Percentiles rank a stretch among this genome's conserved stretches.
Conservation (phyloP, 108 stramenopile species). For the Skeletonema tropicum region DNA sequence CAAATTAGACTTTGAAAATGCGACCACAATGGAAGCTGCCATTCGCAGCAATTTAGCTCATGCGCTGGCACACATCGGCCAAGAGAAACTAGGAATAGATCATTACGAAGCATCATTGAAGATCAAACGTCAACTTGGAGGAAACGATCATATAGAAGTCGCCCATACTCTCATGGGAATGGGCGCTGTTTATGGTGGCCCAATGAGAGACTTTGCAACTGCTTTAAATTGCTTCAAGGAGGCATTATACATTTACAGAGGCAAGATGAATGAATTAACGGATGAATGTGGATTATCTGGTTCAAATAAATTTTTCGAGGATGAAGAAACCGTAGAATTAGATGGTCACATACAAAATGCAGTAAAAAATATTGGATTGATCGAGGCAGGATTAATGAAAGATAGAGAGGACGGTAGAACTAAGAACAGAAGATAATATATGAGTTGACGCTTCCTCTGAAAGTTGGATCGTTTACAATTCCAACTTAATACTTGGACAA, state of each 20-base stretch:
- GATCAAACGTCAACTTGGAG: slow-evolving; percentile 44
- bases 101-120: slow-evolving; percentile 37
- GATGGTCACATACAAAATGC: slow-evolving; percentile 29
- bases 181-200: slow-evolving; percentile 41
- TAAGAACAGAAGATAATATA: background rate
- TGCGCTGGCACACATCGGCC: slow-evolving; percentile 28
- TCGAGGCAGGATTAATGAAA: slow-evolving; percentile 38
- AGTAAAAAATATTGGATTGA: slow-evolving; percentile 39
- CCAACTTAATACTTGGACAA: no score
- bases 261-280: slow-evolving; percentile 18
- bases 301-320: slow-evolving; percentile 14
- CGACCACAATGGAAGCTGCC: slow-evolving; percentile 42
- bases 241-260: slow-evolving; percentile 39
- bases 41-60: slow-evolving; percentile 34
- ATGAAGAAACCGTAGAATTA: slow-evolving; percentile 17
- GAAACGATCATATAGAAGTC: slow-evolving; percentile 39
- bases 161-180: slow-evolving; percentile 44
- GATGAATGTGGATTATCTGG: slow-evolving; percentile 6
- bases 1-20: slow-evolving; percentile 24
- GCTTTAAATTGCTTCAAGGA: slow-evolving; percentile 49
- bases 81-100: slow-evolving; percentile 35
- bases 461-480: no score
- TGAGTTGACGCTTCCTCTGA: no score
- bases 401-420: slow-evolving; percentile 18
- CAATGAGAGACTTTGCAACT: slow-evolving; percentile 24